phyloP scores from a whole-genome alignment of 2,329 filamentous ascomycete genomes.

The Arthrobotrys megalospora region DNA sequence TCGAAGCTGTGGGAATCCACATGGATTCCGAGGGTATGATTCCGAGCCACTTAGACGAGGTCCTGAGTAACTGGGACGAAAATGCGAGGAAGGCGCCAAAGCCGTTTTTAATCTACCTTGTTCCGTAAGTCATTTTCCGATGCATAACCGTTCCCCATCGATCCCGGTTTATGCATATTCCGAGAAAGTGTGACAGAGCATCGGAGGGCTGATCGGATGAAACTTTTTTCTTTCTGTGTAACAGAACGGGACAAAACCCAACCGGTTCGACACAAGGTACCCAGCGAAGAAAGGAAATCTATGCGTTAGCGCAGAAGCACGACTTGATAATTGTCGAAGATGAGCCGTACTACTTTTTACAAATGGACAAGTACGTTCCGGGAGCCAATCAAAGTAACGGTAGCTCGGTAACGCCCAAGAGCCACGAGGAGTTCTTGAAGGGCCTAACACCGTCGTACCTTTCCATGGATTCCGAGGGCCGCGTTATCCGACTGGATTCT shows the following conservation, averaged over 20 bases:
- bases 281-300: conserved; percentile 79
- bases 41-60: conserved; percentile 74
- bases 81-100: conserved; percentile 74
- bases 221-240: conserved; percentile 13
- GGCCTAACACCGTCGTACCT: conserved; percentile 81
- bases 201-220: conserved; percentile 28
- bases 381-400: conserved; percentile 27
- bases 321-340: conserved; percentile 91
- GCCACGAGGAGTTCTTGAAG: conserved; percentile 80
- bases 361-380: conserved; percentile 76
- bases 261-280: conserved; percentile 85
- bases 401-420: conserved; percentile 70
- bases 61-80: conserved; percentile 78
- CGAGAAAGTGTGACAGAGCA: not conserved
- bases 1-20: conserved; percentile 74
- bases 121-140: conserved; percentile 69
- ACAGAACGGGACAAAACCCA: conserved; percentile 85
- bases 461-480: conserved; percentile 86
- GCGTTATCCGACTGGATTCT: conserved; percentile 90
- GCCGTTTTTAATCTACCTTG: conserved; percentile 79
- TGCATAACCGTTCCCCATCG: not conserved
- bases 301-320: conserved; percentile 84
- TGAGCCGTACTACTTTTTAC: conserved; percentile 94
- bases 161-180: not conserved
- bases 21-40: conserved; percentile 79